Conservation (phyloP, 2,329 filamentous ascomycete genomes). For the Penicillium sp. region DNA sequence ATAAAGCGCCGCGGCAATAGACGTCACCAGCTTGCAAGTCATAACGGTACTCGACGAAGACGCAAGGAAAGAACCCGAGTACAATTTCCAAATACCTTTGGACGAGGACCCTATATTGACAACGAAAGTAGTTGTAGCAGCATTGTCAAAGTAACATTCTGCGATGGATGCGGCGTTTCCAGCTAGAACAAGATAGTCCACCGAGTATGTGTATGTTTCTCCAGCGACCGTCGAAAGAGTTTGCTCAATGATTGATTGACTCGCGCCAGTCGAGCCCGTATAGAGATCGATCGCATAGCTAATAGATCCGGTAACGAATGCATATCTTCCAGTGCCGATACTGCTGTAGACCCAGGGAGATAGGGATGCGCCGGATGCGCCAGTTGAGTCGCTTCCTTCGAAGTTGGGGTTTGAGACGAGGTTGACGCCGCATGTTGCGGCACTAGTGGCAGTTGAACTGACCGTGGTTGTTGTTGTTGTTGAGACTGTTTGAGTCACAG, state of each 20-base stretch:
- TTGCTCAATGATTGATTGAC: neutral
- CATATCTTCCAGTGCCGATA: neutral
- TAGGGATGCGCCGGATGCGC: neutral
- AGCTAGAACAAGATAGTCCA: neutral
- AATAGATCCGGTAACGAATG: neutral
- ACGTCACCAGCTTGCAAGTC: neutral
- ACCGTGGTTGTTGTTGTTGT: neutral
- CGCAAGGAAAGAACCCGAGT: neutral
- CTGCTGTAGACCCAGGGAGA: neutral
- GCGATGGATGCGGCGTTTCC: neutral
- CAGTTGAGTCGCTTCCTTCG: neutral
- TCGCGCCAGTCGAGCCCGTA: neutral
- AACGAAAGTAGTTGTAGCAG: neutral
- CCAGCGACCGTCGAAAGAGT: neutral
- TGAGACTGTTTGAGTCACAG: neutral
- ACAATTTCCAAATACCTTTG: neutral
- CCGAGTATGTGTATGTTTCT: neutral
- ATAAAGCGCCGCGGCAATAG: neutral
- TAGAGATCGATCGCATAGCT: neutral
- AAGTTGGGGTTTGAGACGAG: neutral
- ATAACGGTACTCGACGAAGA: neutral
- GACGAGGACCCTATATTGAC: neutral
- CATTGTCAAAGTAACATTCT: neutral
- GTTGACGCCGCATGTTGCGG: neutral
- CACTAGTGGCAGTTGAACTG: neutral